Base-by-base conservation (phyloP, 306 rosid species). In the Hippophae rhamnoides region DNA sequence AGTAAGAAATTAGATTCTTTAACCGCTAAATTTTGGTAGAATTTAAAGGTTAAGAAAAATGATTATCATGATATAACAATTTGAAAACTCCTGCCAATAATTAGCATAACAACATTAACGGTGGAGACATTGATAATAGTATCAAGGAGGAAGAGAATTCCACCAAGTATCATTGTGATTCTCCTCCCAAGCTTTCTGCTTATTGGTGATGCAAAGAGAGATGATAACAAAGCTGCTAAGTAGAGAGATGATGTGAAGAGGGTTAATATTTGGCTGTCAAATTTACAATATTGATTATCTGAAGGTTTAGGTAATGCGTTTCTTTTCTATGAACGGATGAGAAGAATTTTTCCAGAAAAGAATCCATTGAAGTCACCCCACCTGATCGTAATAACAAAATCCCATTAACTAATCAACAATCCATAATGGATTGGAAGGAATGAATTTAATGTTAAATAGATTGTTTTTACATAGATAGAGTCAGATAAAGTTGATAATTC, bases 231-330 rank as follows among this genome's bases (percentile, higher is more conserved):
- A 55, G 95, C 97, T n/a, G 93, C 88, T 1, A 86, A 6, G 58
- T 89, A 89, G 1, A 89, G 74, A 1, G 97, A 89, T 7, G 97
- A 89, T 11, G 97, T 84, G 52, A 89, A 89, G 52, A 84, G 53
- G 0, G 90, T 84, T 74, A 84, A 45, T 10, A 60, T 70, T 57
- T 84, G 83, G 11, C 85, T 86, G 60, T 86, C 73, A 56, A 74
- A 89, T 75, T 79, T 89, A 38, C 94, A 89, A 62, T 90, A 89
- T 50, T 82, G 84, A 53, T 80, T 49, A 23, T 79, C 69, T 0
- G 87, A 72, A 9, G 75, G 78, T 41, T 57, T 66, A 7, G 57
- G 0, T 0, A 74, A n/a, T n/a, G n/a, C n/a, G n/a, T n/a, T n/a
- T n/a, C n/a, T n/a, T 65, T 47, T 6, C 7, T 43, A 60, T 84